phyloP scores from a whole-genome alignment of 495 filamentous ascomycete species.

The Penicillium atrosanguineum region DNA sequence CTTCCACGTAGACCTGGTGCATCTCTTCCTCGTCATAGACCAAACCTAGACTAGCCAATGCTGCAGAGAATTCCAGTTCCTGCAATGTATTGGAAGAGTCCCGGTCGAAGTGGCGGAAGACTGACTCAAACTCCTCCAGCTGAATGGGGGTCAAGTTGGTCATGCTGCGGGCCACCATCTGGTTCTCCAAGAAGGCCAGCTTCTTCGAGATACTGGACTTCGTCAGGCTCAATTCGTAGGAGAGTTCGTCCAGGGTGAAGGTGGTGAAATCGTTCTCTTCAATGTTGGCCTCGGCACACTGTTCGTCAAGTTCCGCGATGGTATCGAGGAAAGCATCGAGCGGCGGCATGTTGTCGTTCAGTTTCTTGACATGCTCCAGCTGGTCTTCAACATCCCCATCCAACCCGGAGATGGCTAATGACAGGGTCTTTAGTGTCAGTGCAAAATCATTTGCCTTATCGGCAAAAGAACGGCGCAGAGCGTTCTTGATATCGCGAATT shows the following conservation, averaged over 20 bases:
- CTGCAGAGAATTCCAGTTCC: constrained; percentile 93
- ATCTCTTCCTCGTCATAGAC: constrained; percentile 96
- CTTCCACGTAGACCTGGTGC: constrained; percentile 83
- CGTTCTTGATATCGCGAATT: constrained; percentile 96
- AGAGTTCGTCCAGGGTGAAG: constrained; percentile 93
- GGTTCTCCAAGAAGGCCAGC: constrained; percentile 93
- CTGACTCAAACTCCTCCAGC: constrained; percentile 94
- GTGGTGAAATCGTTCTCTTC: constrained; percentile 99
- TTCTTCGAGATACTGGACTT: constrained; percentile 91
- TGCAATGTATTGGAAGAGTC: constrained; percentile 86
- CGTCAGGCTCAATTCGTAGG: constrained; percentile 89
- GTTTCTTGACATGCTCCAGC: constrained; percentile 73
- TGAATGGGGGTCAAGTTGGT: constrained; percentile 98
- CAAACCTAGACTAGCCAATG: constrained; percentile 85
- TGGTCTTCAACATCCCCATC: constrained; percentile 97
- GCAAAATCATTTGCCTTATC: constrained; percentile 98
- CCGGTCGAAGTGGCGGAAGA: constrained; percentile 97
- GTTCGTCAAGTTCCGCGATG: constrained; percentile 76
- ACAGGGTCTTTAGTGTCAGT: constrained; percentile 86
- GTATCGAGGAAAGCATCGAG: constrained; percentile 83
- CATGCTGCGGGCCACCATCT: constrained; percentile 96
- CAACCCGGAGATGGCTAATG: constrained; percentile 86
- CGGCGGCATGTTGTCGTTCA: constrained; percentile 78
- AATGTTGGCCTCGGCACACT: constrained; percentile 94
- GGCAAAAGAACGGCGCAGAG: constrained; percentile 85